Evolutionary conservation across 2,329 filamentous ascomycete species (phyloP).

Genomic region (Monilinia polystroma): DNA sequence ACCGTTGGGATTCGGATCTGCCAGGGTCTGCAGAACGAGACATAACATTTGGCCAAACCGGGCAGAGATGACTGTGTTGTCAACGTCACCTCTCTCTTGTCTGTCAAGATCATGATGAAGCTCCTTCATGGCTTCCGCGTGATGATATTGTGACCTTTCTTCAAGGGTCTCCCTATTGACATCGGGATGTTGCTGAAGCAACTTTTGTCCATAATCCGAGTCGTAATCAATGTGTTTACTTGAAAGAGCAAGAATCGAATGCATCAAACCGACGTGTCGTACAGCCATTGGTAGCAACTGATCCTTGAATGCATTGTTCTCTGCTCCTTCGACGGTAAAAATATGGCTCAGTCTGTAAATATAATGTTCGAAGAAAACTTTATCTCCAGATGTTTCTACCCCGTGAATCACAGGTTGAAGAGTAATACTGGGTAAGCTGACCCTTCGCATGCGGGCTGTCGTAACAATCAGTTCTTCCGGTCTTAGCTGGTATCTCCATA

Average conservation of each 20-base stretch:
- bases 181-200: slow-evolving; percentile 51
- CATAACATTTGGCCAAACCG: slow-evolving; percentile 64
- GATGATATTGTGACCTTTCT: slow-evolving; percentile 55
- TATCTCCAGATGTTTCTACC: slow-evolving; percentile 76
- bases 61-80: slow-evolving; percentile 50
- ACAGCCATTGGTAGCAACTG: slow-evolving; percentile 80
- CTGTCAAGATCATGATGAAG: slow-evolving; percentile 45
- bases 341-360: slow-evolving; percentile 75
- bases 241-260: slow-evolving; percentile 80
- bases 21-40: slow-evolving; percentile 56
- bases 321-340: slow-evolving; percentile 72
- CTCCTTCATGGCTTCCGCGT: slow-evolving; percentile 55
- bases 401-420: slow-evolving; percentile 72
- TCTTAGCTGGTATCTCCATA: slow-evolving; percentile 29
- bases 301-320: slow-evolving; percentile 83
- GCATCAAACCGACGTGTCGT: slow-evolving; percentile 80
- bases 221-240: slow-evolving; percentile 70
- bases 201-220: slow-evolving; percentile 54
- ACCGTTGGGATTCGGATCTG: slow-evolving; percentile 57
- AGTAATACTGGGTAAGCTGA: slow-evolving; percentile 53
- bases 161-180: slow-evolving; percentile 50
- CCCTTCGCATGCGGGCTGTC: slow-evolving; percentile 51
- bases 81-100: slow-evolving; percentile 44
- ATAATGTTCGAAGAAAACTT: slow-evolving; percentile 80
- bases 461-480: slow-evolving; percentile 35